Percentiles rank a stretch among this genome's conserved stretches.
Evolutionary conservation across 495 filamentous ascomycete genomes (phyloP).

Genomic region (Ramalina intermedia): DNA sequence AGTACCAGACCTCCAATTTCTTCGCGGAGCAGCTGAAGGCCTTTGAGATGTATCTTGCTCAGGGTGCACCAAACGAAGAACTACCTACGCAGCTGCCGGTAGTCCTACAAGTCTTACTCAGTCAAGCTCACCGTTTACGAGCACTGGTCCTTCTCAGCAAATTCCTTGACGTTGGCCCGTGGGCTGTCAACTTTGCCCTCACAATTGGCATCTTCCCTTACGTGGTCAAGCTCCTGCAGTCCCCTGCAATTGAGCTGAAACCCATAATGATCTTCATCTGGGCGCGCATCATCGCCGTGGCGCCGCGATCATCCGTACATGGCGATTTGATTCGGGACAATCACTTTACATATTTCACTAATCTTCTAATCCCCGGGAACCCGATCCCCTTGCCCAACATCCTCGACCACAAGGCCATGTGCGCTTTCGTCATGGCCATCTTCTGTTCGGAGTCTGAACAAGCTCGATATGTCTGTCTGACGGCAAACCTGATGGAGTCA

Average conservation of each 20-base stretch:
- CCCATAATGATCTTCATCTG: slow-evolving; percentile 99
- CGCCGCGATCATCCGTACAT: slow-evolving; percentile 62
- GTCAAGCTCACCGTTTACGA: slow-evolving; percentile 85
- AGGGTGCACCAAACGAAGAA: slow-evolving; percentile 71
- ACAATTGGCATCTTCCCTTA: slow-evolving; percentile 99
- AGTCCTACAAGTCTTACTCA: slow-evolving; percentile 87
- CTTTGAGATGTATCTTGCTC: slow-evolving; percentile 90
- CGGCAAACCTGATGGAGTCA: slow-evolving; percentile 64
- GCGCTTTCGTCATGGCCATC: slow-evolving; percentile 92
- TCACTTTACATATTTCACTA: slow-evolving; percentile 90
- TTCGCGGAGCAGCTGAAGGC: slow-evolving; percentile 96
- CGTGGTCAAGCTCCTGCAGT: slow-evolving; percentile 88
- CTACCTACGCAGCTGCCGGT: slow-evolving; percentile 90
- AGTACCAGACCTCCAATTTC: slow-evolving; percentile 89
- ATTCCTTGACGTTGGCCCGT: slow-evolving; percentile 89
- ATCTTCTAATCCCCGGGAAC: slow-evolving; percentile 69
- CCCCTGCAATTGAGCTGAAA: slow-evolving; percentile 85
- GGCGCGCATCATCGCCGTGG: slow-evolving; percentile 91
- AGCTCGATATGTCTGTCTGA: slow-evolving; percentile 77
- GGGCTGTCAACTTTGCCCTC: slow-evolving; percentile 90
- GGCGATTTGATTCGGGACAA: slow-evolving; percentile 88
- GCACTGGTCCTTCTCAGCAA: slow-evolving; percentile 86
- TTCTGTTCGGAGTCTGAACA: slow-evolving; percentile 88
- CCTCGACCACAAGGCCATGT: slow-evolving; percentile 96
- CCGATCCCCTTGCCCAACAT: slow-evolving; percentile 66